Evolutionary conservation across 768 basidiomycete genomes (phyloP), one percentile per base, ranked within the genome.

Genomic region (Pleurotus citrinopileatus): DNA sequence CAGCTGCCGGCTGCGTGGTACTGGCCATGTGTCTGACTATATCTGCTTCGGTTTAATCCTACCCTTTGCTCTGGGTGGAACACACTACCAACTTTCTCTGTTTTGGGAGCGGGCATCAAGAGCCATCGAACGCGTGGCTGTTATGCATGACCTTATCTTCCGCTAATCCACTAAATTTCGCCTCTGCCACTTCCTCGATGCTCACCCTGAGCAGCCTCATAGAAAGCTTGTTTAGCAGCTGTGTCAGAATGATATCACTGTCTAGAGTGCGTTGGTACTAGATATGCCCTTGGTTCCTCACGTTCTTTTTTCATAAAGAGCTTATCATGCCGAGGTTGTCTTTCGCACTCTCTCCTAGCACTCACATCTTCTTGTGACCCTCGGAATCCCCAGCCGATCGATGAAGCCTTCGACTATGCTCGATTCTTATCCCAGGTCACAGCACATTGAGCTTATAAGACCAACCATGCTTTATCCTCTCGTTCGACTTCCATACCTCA

Each of bases 341-440:
- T 23, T 44, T 44, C 23, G 25, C 12, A 12, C 43, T 23, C 23
- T 17, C 12, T 12, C 17, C 43, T 44, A 22, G 19, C 26, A 7
- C 26, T 5, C 26, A 27, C 19, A 17, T 23, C 43, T 44, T 44
- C 43, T 44, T 26, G 20, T 27, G 9, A 40, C 22, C 43, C 23
- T 22, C 43, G 20, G 43, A 26, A 44, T 23, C 10, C 19, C 8
- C 26, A 22, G 43, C 43, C 43, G 43, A 44, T 44, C 43, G 43
- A 44, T 44, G 43, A 23, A 9, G 17, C 19, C 17, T 22, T 12
- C 10, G 43, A 22, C 43, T 40, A 13, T 19, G 17, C 38, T 40
- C 38, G 38, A 27, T 44, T 44, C 43, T 44, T 25, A 44, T 44
- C 43, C 43, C 19, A 44, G 43, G 43, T 44, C 43, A 44, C 43